A percentile compares a stretch with the other conserved stretches of the same genome.
Conservation (phyloP, 2,329 filamentous ascomycete species). For the Aspergillus tubingensis region DNA sequence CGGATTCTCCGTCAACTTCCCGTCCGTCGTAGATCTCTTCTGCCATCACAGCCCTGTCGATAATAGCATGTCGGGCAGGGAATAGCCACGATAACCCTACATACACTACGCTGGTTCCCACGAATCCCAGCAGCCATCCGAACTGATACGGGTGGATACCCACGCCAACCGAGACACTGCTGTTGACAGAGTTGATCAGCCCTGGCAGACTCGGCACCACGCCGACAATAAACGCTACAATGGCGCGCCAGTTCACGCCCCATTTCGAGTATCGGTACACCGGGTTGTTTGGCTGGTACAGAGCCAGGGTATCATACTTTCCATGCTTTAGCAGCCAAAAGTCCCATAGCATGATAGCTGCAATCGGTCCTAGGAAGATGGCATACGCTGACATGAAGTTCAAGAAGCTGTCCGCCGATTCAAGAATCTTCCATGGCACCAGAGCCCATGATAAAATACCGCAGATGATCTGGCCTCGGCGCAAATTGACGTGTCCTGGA, state of each 20-base stretch:
- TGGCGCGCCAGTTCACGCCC: conserved; percentile 62
- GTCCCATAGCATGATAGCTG: conserved; percentile 61
- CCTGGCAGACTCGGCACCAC: conserved; percentile 61
- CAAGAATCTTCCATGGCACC: conserved; percentile 67
- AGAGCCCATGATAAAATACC: conserved; percentile 61
- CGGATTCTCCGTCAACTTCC: conserved; percentile 8
- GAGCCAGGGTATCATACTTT: conserved; percentile 54
- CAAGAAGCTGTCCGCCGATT: conserved; percentile 59
- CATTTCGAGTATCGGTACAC: conserved; percentile 54
- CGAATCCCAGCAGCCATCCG: conserved; percentile 67
- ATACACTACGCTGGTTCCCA: conserved; percentile 59
- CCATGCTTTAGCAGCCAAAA: conserved; percentile 59
- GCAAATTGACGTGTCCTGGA: conserved; percentile 58
- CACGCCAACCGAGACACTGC: conserved; percentile 38
- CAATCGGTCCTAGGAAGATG: conserved; percentile 66
- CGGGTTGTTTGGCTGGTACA: conserved; percentile 51
- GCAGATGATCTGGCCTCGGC: conserved; percentile 57
- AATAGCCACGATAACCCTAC: conserved; percentile 51
- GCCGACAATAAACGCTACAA: conserved; percentile 59
- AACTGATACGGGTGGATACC: conserved; percentile 63
- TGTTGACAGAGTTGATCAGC: conserved; percentile 49
- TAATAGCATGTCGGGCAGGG: conserved; percentile 53
- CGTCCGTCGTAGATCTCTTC: conserved; percentile 40
- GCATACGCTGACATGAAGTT: conserved; percentile 68
- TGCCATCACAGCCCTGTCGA: conserved; percentile 41